Percentiles rank a stretch among this genome's conserved stretches.
Conservation (phyloP, 495 filamentous ascomycete species). For the Saxophila tyrrhenica region DNA sequence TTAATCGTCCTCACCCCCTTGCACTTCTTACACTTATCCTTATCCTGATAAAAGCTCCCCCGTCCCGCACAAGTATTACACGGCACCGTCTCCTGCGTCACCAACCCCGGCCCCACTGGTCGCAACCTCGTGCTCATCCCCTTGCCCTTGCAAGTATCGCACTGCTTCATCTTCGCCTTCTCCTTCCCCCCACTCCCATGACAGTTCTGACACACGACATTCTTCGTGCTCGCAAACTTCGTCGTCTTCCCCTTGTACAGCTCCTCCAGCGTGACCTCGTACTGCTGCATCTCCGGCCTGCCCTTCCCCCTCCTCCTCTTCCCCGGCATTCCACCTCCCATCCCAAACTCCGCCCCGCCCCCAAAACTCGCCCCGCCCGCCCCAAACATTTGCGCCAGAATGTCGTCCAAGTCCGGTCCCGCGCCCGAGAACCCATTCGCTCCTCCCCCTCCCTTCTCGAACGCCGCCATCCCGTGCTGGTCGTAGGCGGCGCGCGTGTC, state of each 20-base stretch:
- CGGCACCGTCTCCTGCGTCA: conserved; percentile 58
- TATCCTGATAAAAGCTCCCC: conserved; percentile 77
- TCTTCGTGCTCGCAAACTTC: conserved; percentile 87
- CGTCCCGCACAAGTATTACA: conserved; percentile 73
- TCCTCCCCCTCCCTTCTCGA: conserved; percentile 46
- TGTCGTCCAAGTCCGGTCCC: conserved; percentile 77
- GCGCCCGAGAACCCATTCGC: conserved; percentile 31
- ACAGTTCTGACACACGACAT: conserved; percentile 75
- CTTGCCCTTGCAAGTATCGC: conserved; percentile 67
- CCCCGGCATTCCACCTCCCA: conserved; percentile 38
- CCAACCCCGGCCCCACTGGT: conserved; percentile 67
- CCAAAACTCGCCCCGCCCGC: conserved; percentile 40
- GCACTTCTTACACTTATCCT: conserved; percentile 97
- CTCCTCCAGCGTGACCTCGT: conserved; percentile 82
- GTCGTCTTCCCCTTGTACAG: conserved; percentile 98
- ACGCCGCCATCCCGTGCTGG: conserved; percentile 89
- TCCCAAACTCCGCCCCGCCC: conserved; percentile 46
- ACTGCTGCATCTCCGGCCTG: conserved; percentile 75
- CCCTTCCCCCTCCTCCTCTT: conserved; percentile 46
- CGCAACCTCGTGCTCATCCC: conserved; percentile 60
- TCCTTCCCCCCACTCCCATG: conserved; percentile 87
- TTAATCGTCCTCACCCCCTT: conserved; percentile 73
- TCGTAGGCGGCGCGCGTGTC: conserved; percentile 87
- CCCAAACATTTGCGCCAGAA: conserved; percentile 89
- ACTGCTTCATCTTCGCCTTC: conserved; percentile 75